A percentile compares a stretch with the other conserved stretches of the same genome.
phyloP scores from a whole-genome alignment of 2,329 filamentous ascomycete species.

The Trichoderma brevicompactum region DNA sequence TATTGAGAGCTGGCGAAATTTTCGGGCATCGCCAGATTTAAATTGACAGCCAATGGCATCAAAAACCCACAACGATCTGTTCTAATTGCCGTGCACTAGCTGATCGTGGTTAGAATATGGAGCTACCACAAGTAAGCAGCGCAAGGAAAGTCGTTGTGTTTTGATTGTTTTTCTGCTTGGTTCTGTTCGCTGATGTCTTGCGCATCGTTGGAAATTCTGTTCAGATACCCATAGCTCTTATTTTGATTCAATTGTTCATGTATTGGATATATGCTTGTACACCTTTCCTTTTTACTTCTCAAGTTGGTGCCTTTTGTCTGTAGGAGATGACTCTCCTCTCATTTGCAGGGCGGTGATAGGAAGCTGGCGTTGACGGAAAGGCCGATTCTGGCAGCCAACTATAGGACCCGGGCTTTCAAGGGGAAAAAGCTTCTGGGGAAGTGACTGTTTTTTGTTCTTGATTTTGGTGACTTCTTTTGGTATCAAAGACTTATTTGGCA shows the following conservation, averaged over 20 bases:
- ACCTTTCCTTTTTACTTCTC: not conserved
- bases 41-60: not conserved
- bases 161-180: slow-evolving; percentile 27
- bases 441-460: not conserved
- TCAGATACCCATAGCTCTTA: slow-evolving; percentile 27
- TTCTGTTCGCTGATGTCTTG: slow-evolving; percentile 26
- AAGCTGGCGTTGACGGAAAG: slow-evolving; percentile 15
- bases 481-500: not conserved
- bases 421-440: slow-evolving; percentile 13
- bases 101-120: not conserved
- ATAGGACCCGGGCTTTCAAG: slow-evolving; percentile 9
- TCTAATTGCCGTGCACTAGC: not conserved
- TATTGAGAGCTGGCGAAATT: slow-evolving; percentile 63
- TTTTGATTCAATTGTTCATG: not conserved
- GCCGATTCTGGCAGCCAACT: not conserved
- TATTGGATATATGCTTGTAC: slow-evolving; percentile 4
- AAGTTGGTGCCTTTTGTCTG: not conserved
- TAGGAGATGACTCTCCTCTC: not conserved
- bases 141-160: not conserved
- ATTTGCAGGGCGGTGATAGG: not conserved
- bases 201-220: slow-evolving; percentile 13
- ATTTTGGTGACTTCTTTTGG: not conserved
- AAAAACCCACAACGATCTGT: not conserved
- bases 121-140: not conserved
- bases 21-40: slow-evolving; percentile 49